phyloP scores from a whole-genome alignment of 2,329 filamentous ascomycete species.

The Aureobasidium sp. region DNA sequence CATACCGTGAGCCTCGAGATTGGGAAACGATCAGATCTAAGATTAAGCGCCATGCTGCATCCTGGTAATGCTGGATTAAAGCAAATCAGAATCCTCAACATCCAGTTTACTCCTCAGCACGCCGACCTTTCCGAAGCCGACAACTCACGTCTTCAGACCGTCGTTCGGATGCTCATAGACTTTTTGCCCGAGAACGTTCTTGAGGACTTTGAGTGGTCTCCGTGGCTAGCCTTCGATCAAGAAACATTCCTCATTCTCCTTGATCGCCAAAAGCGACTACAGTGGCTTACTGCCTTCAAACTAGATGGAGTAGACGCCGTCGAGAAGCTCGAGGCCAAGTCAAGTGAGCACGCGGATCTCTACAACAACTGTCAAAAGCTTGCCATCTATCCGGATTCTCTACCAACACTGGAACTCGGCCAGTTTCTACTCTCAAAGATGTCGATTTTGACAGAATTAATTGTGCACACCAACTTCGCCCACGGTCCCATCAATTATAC shows the following conservation, averaged over 20 bases:
- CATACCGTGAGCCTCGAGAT: slow-evolving; percentile 42
- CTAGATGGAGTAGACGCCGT: slow-evolving; percentile 38
- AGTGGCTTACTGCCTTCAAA: slow-evolving; percentile 43
- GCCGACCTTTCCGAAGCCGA: slow-evolving; percentile 31
- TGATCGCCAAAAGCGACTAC: slow-evolving; percentile 42
- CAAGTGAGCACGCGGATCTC: slow-evolving; percentile 31
- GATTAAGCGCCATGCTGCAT: slow-evolving; percentile 40
- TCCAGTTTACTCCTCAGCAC: slow-evolving; percentile 35
- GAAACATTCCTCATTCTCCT: slow-evolving; percentile 44
- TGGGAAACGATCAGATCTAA: slow-evolving; percentile 37
- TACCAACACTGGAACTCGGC: slow-evolving; percentile 39
- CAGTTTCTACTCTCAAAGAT: slow-evolving; percentile 38
- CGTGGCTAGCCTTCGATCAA: slow-evolving; percentile 41
- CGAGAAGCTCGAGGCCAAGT: slow-evolving; percentile 36
- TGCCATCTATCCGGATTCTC: slow-evolving; percentile 41
- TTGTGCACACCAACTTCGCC: slow-evolving; percentile 41
- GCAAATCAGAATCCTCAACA: slow-evolving; percentile 39
- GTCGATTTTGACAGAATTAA: slow-evolving; percentile 39
- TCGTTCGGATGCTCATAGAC: slow-evolving; percentile 40
- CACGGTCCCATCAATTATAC: slow-evolving; percentile 30
- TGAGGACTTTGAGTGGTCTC: slow-evolving; percentile 46
- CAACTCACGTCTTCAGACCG: slow-evolving; percentile 33
- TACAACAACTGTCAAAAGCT: slow-evolving; percentile 39
- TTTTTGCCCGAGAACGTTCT: slow-evolving; percentile 43
- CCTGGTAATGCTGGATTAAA: slow-evolving; percentile 42